phyloP scores from a whole-genome alignment of 2,329 filamentous ascomycete genomes.

The Tolypocladium ophioglossoides region DNA sequence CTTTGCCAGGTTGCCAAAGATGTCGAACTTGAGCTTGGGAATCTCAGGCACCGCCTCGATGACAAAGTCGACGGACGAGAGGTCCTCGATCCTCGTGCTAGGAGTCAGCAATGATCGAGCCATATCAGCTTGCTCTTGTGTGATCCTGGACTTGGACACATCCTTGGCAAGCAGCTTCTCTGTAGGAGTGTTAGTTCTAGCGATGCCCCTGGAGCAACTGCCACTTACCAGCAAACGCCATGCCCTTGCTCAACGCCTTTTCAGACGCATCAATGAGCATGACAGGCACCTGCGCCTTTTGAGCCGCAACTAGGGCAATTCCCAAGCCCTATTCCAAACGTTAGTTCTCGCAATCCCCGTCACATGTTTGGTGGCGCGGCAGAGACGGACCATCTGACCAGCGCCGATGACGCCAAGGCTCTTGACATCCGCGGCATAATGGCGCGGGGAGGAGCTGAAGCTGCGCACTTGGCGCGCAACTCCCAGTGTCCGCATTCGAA shows the following conservation, averaged over 20 bases:
- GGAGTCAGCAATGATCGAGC: slow-evolving; percentile 59
- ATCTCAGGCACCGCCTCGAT: slow-evolving; percentile 97
- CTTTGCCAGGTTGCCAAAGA: slow-evolving; percentile 74
- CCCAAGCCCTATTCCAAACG: slow-evolving; percentile 61
- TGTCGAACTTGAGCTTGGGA: slow-evolving; percentile 72
- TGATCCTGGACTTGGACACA: slow-evolving; percentile 76
- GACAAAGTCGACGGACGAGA: slow-evolving; percentile 84
- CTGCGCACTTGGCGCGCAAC: slow-evolving; percentile 33
- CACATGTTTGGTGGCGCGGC: slow-evolving; percentile 1
- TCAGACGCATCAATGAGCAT: slow-evolving; percentile 78
- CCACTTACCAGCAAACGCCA: slow-evolving; percentile 74
- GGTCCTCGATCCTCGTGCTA: slow-evolving; percentile 63
- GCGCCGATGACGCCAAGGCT: slow-evolving; percentile 85
- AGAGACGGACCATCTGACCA: slow-evolving; percentile 74
- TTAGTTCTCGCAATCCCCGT: slow-evolving; percentile 7
- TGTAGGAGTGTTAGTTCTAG: slow-evolving; percentile 19
- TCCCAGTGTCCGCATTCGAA: slow-evolving; percentile 24
- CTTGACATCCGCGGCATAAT: slow-evolving; percentile 63
- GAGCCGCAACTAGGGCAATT: slow-evolving; percentile 88
- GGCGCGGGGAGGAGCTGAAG: slow-evolving; percentile 60
- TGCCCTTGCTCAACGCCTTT: slow-evolving; percentile 74
- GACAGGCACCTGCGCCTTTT: slow-evolving; percentile 74
- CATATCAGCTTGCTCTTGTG: slow-evolving; percentile 67
- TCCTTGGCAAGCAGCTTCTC: slow-evolving; percentile 93
- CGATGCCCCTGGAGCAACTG: not conserved